These are phyloP conservation scores for Rhizoclosmatium sp. DNA, from an alignment of 192 early-diverging fungal genomes.

Conservation along the genomic window DNA sequence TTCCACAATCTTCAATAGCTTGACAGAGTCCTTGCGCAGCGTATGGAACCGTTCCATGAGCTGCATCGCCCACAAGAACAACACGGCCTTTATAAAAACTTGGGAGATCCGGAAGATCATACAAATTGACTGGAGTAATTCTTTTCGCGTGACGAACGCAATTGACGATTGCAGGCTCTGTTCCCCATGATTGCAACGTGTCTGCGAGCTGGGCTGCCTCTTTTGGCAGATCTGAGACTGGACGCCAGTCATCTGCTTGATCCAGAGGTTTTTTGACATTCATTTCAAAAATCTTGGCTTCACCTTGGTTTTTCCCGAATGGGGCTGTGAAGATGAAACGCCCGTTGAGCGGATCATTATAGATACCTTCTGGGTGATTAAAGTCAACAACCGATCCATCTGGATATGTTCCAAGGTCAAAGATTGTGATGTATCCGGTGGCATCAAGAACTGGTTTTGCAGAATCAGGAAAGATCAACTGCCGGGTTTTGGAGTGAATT, in stretches of 20 bases:
- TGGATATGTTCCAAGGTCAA: not conserved
- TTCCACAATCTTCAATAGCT: constrained; percentile 8
- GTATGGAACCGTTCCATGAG: constrained; percentile 10
- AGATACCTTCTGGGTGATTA: not conserved
- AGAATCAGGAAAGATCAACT: not conserved
- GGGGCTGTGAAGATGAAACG: no score
- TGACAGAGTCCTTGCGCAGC: constrained; percentile 1
- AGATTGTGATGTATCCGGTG: not conserved
- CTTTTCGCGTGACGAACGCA: constrained; percentile 2
- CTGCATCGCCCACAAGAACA: not conserved
- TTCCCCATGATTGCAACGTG: not conserved
- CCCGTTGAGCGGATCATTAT: not conserved
- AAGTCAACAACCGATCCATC: constrained; percentile 3
- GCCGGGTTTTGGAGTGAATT: constrained; percentile 10
- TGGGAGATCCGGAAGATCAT: constrained; percentile 19
- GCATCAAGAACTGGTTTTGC: not conserved
- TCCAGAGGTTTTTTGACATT: no score
- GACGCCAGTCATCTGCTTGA: not conserved
- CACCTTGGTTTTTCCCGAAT: no score
- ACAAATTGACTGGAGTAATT: constrained; percentile 16
- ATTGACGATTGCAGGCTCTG: not conserved
- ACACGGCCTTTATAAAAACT: not conserved
- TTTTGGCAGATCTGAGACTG: constrained; percentile 6
- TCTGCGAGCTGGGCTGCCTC: not conserved
- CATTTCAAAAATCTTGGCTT: no score